Conservation (phyloP, 306 rosid species). For the Medicago truncatula region MtrunA17r5.0-ANR NC_053044.1:11954001-11954500, state of each 20-base stretch:
- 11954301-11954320: too few relatives aligned
- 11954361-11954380: background rate
- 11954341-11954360: background rate
- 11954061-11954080: too few relatives aligned
- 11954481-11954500: conserved; percentile 88
- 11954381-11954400: conserved; percentile 61
- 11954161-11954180: too few relatives aligned
- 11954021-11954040: too few relatives aligned
- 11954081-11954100: too few relatives aligned
- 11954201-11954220: background rate
- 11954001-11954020: too few relatives aligned
- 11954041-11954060: too few relatives aligned
- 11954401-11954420: conserved; percentile 40
- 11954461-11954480: conserved; percentile 73
- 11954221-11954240: background rate
- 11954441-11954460: conserved; percentile 41
- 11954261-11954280: background rate
- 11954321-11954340: background rate
- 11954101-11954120: too few relatives aligned
- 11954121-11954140: too few relatives aligned
- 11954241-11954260: background rate
- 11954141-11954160: too few relatives aligned
- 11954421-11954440: conserved; percentile 43
- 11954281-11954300: background rate
- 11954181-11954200: background rate